These are phyloP conservation scores for Brassica cretica DNA, from an alignment of 345 rosid species.

Conservation along the genomic window DNA sequence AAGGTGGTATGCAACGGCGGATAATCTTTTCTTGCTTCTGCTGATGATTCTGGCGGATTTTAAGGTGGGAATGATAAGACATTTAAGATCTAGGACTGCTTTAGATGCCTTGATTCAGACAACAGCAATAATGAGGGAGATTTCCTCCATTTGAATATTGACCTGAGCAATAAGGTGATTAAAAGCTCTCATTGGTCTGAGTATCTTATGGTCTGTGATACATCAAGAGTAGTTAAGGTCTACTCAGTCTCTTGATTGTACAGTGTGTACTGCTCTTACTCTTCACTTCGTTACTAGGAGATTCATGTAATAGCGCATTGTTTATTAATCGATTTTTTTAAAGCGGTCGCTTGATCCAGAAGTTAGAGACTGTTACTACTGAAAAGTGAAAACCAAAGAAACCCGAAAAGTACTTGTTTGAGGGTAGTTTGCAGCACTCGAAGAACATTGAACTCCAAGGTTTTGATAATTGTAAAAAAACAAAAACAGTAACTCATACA, in stretches of 20 bases:
- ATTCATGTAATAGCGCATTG: neutral
- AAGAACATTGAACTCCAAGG: too few relatives aligned
- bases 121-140: conserved; percentile 36
- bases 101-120: conserved; percentile 45
- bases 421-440: too few relatives aligned
- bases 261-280: neutral
- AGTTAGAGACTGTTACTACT: too few relatives aligned
- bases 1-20: conserved; percentile 56
- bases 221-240: conserved; percentile 81
- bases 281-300: conserved; percentile 20
- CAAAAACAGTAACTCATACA: neutral
- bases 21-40: conserved; percentile 73
- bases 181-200: conserved; percentile 47
- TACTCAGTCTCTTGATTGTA: conserved; percentile 45
- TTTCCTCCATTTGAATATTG: conserved; percentile 53
- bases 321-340: neutral
- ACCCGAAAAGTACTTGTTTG: too few relatives aligned
- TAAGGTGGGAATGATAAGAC: conserved; percentile 79
- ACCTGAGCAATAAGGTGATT: conserved; percentile 63
- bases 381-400: too few relatives aligned
- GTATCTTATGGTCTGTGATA: conserved; percentile 85
- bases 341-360: neutral
- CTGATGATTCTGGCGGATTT: conserved; percentile 79
- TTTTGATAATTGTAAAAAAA: neutral
- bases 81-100: conserved; percentile 74